Conservation (phyloP, 768 basidiomycete genomes). For the Mycena crocata region DNA sequence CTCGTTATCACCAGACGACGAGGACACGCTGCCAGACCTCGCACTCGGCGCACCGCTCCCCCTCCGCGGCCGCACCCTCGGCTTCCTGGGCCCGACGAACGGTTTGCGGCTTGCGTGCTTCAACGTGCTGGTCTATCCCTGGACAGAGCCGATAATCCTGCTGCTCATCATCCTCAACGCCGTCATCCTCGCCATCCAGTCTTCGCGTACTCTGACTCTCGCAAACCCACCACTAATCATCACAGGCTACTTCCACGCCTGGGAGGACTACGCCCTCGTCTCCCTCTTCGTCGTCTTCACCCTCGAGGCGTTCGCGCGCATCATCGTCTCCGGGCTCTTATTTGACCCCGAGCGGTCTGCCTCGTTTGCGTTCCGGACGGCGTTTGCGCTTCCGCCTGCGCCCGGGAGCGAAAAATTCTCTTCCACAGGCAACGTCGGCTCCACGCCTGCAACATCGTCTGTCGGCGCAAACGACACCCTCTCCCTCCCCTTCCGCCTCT, state of each 20-base stretch:
- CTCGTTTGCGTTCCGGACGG: conserved; percentile 56
- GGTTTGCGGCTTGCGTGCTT: conserved; percentile 72
- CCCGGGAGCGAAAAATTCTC: no score
- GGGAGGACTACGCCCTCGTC: conserved; percentile 94
- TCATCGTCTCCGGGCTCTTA: conserved; percentile 89
- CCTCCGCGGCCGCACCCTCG: conserved; percentile 83
- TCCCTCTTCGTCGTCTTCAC: conserved; percentile 88
- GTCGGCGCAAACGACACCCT: conserved; percentile 54
- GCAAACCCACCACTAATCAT: conserved; percentile 52
- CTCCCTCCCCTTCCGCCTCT: conserved; percentile 73
- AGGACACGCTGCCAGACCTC: conserved; percentile 56
- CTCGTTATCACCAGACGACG: no score
- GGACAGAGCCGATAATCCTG: conserved; percentile 89
- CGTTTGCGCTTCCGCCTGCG: conserved; percentile 45
- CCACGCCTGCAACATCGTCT: conserved; percentile 38
- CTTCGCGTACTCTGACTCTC: conserved; percentile 70
- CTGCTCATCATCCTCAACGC: conserved; percentile 87
- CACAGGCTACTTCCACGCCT: conserved; percentile 84
- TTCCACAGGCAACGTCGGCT: no score
- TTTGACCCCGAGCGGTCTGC: conserved; percentile 83
- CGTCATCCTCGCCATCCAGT: conserved; percentile 83
- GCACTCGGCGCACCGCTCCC: conserved; percentile 57
- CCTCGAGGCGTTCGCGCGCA: conserved; percentile 87
- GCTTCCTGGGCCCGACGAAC: conserved; percentile 79
- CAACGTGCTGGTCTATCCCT: conserved; percentile 77